Percentiles rank a stretch among this genome's conserved stretches.
These are phyloP conservation scores for Paecilomyces formosus DNA, from an alignment of 2,329 filamentous ascomycete species.

Conservation along the genomic window DNA sequence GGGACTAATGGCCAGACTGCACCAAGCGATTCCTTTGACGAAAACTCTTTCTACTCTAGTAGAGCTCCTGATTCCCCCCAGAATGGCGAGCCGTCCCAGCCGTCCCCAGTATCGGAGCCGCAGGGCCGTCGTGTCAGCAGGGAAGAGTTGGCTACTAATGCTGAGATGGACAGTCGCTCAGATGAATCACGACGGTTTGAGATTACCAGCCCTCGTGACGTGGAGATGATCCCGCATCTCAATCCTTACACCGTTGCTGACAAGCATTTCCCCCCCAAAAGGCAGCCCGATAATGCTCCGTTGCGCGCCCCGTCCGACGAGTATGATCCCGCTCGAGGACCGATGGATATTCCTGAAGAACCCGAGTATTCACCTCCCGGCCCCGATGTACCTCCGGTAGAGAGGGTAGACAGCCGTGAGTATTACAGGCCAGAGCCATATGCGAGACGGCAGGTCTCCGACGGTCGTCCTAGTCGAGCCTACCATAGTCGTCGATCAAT, in stretches of 20 bases:
- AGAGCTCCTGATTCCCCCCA: constrained; percentile 70
- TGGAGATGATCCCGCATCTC: constrained; percentile 30
- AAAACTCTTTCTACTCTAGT: constrained; percentile 94
- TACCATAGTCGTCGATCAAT: constrained; percentile 31
- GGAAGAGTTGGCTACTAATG: constrained; percentile 26
- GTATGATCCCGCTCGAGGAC: constrained; percentile 14
- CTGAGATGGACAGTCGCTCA: constrained; percentile 24
- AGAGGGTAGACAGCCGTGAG: constrained; percentile 19
- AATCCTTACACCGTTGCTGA: constrained; percentile 32
- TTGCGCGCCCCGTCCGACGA: constrained; percentile 12
- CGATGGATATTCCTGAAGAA: constrained; percentile 33
- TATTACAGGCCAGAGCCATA: constrained; percentile 15
- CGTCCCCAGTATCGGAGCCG: constrained; percentile 18
- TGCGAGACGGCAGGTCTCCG: constrained; percentile 30
- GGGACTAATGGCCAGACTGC: constrained; percentile 54
- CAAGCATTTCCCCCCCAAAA: constrained; percentile 22
- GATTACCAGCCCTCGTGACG: constrained; percentile 26
- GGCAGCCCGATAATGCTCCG: constrained; percentile 18
- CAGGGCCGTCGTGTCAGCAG: constrained; percentile 12
- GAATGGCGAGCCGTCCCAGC: constrained; percentile 26
- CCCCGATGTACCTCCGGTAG: constrained; percentile 27
- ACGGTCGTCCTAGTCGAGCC: constrained; percentile 34
- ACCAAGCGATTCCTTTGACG: constrained; percentile 76
- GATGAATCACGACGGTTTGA: constrained; percentile 31
- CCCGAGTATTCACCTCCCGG: constrained; percentile 43